Evolutionary conservation across 371 early-diverging fungal genomes (phyloP).

Genomic region (Rozella allomycis): DNA sequence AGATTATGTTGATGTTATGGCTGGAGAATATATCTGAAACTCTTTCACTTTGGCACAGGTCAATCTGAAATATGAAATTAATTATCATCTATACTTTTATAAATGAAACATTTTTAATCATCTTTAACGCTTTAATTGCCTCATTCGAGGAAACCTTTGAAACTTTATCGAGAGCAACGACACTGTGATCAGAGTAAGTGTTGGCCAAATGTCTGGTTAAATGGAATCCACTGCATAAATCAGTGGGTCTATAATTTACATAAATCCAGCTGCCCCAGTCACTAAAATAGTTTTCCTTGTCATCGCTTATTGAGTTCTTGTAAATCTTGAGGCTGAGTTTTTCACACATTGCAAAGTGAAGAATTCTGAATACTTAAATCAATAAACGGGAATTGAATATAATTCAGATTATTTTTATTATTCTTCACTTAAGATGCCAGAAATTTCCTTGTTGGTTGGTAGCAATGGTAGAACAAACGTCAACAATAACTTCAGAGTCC

Average conservation of each 20-base stretch:
- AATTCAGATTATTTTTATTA: no score
- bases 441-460: no score
- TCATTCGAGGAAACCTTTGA: slow-evolving; percentile 54
- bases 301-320: no score
- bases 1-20: slow-evolving; percentile 48
- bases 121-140: slow-evolving; percentile 29
- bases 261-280: slow-evolving; percentile 78
- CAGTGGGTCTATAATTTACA: slow-evolving; percentile 22
- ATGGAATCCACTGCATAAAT: slow-evolving; percentile 13
- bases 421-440: no score
- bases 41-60: slow-evolving; percentile 8
- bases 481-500: no score
- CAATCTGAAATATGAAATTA: neutral
- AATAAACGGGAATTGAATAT: no score
- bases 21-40: slow-evolving; percentile 49
- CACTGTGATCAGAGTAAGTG: slow-evolving; percentile 43
- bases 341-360: no score
- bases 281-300: slow-evolving; percentile 13
- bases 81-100: slow-evolving; percentile 31
- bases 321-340: no score
- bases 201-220: slow-evolving; percentile 37
- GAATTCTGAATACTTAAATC: no score
- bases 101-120: slow-evolving; percentile 37
- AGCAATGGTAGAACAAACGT: no score
- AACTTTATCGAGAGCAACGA: slow-evolving; percentile 51